Evolutionary conservation across 2,329 filamentous ascomycete genomes (phyloP).

Genomic region (Ilyonectria robusta): DNA sequence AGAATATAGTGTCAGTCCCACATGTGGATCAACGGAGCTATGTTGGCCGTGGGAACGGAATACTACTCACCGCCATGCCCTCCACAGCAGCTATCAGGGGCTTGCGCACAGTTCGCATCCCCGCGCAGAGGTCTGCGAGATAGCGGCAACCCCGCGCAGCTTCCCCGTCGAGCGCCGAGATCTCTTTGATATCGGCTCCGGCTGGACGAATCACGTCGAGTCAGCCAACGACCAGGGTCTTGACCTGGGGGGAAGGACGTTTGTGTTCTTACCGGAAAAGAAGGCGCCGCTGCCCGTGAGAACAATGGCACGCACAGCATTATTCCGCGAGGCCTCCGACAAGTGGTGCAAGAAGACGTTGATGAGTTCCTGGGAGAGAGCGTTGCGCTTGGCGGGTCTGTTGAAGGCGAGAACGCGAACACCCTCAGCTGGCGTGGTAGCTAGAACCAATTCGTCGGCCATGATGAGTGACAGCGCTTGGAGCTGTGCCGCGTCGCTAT

Average conservation of each 20-base stretch:
- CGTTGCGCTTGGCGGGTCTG: slow-evolving; percentile 70
- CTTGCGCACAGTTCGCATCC: slow-evolving; percentile 55
- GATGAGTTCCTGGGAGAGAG: slow-evolving; percentile 67
- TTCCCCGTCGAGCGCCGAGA: slow-evolving; percentile 51
- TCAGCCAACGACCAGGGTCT: not conserved
- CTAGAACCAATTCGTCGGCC: slow-evolving; percentile 40
- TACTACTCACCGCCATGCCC: slow-evolving; percentile 62
- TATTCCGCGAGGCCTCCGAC: slow-evolving; percentile 37
- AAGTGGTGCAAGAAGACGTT: slow-evolving; percentile 55
- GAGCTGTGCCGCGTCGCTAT: no score
- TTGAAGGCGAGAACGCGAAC: slow-evolving; percentile 66
- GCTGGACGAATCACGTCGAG: slow-evolving; percentile 38
- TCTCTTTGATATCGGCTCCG: slow-evolving; percentile 55
- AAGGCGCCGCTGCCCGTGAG: slow-evolving; percentile 54
- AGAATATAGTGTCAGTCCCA: slow-evolving; percentile 28
- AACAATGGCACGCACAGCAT: slow-evolving; percentile 53
- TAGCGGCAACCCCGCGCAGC: slow-evolving; percentile 51
- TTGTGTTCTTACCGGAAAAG: slow-evolving; percentile 51
- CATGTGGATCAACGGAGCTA: not conserved
- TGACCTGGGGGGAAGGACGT: not conserved
- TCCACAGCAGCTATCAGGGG: slow-evolving; percentile 65
- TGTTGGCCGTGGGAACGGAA: not conserved
- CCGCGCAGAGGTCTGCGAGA: slow-evolving; percentile 57
- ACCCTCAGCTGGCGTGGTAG: slow-evolving; percentile 47
- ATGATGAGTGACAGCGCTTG: slow-evolving; percentile 2